Base-by-base conservation (phyloP, 2,329 filamentous ascomycete species). In the Fusarium nelsonii region DNA sequence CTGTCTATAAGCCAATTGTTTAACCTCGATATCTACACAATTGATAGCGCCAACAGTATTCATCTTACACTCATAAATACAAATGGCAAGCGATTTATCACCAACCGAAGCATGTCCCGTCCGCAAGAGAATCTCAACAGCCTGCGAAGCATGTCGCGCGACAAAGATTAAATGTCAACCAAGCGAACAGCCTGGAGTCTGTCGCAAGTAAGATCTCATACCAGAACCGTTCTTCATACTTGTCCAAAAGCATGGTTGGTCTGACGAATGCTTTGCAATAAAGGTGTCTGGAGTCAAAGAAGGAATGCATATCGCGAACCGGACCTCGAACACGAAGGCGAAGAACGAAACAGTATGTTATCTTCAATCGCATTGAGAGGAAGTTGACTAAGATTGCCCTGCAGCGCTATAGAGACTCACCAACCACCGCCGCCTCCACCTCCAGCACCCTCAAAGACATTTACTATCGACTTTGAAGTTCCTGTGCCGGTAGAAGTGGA, bases 151-250 rank as follows among this genome's bases (percentile, higher is more conserved):
- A 4, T 88, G 86, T 65, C 79, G 86, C 55, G 79, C 77, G 12
- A 83, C 84, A 58, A 88, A 87, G 77, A 79, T 86, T 23, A 85
- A 83, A 58, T 88, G 86, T 67, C 82, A 82, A 63, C 76, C 82
- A 6, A 83, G 83, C 60, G 78, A 79, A 28, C 81, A 84, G 69
- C 76, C 80, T 4, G 81, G 81, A 12, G 83, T 85, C 32, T 88
- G 86, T 72, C 82, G 81, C 74, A 83, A 84, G 85, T 87, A 79
- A 58, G 65, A n/a, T 43, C 45, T 14, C n/a, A 23, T 23, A 23
- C 23, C 4, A 6, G 23, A 23, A 23, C 23, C 23, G 6, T 23
- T 23, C 23, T 23, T 23, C 23, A 23, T 4, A 23, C 39, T 15
- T 3, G 10, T 30, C 16, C 26, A 16, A 23, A 34, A 16, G 16